These are phyloP conservation scores for Galeopsis tetrahit DNA, from an alignment of 257 asterid genomes.

Conservation along the genomic window DNA sequence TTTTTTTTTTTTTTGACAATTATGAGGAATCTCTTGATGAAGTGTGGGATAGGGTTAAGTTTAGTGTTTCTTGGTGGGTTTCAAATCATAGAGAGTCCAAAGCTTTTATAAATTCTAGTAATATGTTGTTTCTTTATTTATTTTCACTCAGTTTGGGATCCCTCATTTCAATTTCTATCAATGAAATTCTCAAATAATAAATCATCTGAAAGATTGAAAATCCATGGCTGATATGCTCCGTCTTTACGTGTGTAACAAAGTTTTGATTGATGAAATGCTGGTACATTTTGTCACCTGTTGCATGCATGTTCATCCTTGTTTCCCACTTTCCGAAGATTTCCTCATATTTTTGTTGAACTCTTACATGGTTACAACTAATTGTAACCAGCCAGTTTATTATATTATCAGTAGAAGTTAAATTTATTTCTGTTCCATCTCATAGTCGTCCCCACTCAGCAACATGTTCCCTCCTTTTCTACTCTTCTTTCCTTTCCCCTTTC, in stretches of 20 bases:
- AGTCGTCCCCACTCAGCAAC: not conserved
- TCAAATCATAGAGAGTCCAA: not conserved
- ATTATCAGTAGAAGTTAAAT: not conserved
- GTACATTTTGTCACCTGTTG: not conserved
- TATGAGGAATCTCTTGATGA: not conserved
- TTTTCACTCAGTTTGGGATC: not conserved
- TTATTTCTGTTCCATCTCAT: not conserved
- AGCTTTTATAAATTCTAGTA: not conserved
- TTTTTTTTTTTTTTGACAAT: not conserved
- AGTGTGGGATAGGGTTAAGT: conserved; percentile 8
- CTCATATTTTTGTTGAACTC: not conserved
- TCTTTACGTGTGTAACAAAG: not conserved
- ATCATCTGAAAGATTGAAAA: conserved; percentile 19
- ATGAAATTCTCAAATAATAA: not conserved
- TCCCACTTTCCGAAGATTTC: not conserved
- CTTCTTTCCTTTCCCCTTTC: not conserved
- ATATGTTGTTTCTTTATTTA: not conserved
- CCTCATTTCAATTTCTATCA: not conserved
- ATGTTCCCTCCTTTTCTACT: not conserved
- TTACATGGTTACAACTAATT: not conserved
- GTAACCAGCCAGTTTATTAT: conserved; percentile 1
- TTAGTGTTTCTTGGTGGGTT: not conserved
- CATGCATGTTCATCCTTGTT: not conserved
- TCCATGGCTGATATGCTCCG: conserved; percentile 14
- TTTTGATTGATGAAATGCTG: not conserved